Base-by-base conservation (phyloP, 495 filamentous ascomycete genomes). In the Pseudevernia furfuracea region DNA sequence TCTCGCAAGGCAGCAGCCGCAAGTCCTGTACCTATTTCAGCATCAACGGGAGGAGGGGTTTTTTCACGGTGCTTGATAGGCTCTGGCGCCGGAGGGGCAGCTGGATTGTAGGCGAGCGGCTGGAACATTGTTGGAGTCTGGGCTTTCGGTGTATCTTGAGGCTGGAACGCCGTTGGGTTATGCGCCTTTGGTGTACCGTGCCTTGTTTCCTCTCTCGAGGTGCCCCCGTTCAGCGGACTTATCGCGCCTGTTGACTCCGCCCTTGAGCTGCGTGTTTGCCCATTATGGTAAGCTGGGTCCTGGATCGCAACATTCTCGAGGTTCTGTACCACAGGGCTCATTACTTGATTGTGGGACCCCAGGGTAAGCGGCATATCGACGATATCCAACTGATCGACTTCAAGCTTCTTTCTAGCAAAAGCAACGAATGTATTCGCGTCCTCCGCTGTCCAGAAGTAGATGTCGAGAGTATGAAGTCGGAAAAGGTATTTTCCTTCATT, bases 71-170 rank as follows among this genome's bases (percentile, higher is more conserved):
- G 84, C 60, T 85, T 81, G 68, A 95, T 88, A 19, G 85, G 85
- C 71, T 96, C 92, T 5, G 92, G 89, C 2, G 90, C 90, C 4
- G 92, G 79, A 15, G 92, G 92, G 1, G 92, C 91, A 0, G 92
- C 91, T 1, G 92, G 92, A 74, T 96, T 96, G 69, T 96, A 96
- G 3, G 90, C 84, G 60, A 94, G 82, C 14, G 90, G 89, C n/a
- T 81, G 79, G 58, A 84, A 86, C 56, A 70, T 78, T 59, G 77
- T 76, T 25, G 79, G 74, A 30, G 74, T 67, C 46, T 74, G 71
- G 62, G 69, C 68, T 63, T 74, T 69, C 43, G 66, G 48, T 46
- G 65, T 60, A n/a, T 67, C 66, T 53, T 71, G 71, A n/a, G 90
- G 89, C n/a, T 81, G 79, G 59, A 83, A 85, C 56, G 70, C 78